Conservation (phyloP, 2,329 filamentous ascomycete species). For the Claviceps africana region DNA sequence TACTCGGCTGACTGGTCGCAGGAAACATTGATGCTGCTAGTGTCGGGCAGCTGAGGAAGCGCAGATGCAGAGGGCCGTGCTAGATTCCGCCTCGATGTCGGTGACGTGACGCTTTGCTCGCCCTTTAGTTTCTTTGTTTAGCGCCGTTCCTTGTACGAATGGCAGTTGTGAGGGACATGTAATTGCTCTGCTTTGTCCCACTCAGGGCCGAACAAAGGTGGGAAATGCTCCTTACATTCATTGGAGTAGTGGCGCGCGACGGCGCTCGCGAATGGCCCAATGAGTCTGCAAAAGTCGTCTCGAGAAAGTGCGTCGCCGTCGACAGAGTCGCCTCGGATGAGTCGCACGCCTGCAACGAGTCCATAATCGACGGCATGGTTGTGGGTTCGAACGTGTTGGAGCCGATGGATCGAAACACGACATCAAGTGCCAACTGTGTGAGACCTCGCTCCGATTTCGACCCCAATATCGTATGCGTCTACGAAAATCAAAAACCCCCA, state of each 20-base stretch:
- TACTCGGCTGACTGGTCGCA: slow-evolving; percentile 56
- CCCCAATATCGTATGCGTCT: slow-evolving; percentile 94
- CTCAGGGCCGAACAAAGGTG: slow-evolving; percentile 22
- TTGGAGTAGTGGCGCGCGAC: slow-evolving; percentile 55
- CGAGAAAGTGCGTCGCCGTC: slow-evolving; percentile 62
- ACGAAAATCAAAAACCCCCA: background rate
- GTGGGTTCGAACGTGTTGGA: slow-evolving; percentile 52
- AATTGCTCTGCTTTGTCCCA: slow-evolving; percentile 16
- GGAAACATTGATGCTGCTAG: slow-evolving; percentile 54
- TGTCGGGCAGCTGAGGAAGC: slow-evolving; percentile 60
- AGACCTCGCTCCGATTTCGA: slow-evolving; percentile 75
- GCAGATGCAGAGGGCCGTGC: slow-evolving; percentile 54
- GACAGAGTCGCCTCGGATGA: slow-evolving; percentile 67
- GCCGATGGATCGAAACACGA: slow-evolving; percentile 72
- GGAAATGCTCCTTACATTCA: slow-evolving; percentile 44
- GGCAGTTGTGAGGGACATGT: slow-evolving; percentile 33
- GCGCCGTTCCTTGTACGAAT: slow-evolving; percentile 30
- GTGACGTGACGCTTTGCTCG: slow-evolving; percentile 30
- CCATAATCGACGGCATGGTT: slow-evolving; percentile 46
- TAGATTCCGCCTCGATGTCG: slow-evolving; percentile 47
- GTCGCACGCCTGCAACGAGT: slow-evolving; percentile 64
- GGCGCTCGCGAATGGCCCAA: slow-evolving; percentile 40
- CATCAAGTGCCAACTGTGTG: slow-evolving; percentile 80
- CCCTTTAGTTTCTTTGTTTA: slow-evolving; percentile 36
- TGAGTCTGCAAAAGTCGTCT: slow-evolving; percentile 59